These are phyloP conservation scores for Tylopilus balloui DNA, from an alignment of 768 basidiomycete genomes.

Conservation along the genomic window DNA sequence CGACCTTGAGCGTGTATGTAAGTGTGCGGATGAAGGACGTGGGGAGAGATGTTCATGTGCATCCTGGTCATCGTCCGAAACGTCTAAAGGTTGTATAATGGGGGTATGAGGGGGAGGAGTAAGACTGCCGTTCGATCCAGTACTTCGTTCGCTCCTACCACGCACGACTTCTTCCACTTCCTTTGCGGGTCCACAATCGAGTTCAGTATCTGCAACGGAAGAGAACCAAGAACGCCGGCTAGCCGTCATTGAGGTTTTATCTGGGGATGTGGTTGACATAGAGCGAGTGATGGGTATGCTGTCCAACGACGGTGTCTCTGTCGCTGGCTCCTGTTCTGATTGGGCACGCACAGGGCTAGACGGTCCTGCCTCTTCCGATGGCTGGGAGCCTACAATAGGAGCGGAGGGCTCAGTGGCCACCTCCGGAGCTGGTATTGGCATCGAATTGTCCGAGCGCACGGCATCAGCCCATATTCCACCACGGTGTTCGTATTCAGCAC, in stretches of 20 bases:
- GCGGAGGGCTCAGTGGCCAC: not conserved
- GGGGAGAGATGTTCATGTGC: constrained; percentile 20
- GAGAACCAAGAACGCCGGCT: constrained; percentile 59
- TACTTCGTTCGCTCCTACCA: constrained; percentile 24
- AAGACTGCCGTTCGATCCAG: constrained; percentile 37
- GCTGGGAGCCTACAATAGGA: constrained; percentile 24
- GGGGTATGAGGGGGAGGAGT: constrained; percentile 7
- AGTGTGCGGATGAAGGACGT: constrained; percentile 46
- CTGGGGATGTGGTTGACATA: constrained; percentile 18
- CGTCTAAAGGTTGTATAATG: constrained; percentile 4
- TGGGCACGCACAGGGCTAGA: constrained; percentile 20
- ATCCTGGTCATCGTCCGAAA: constrained; percentile 21
- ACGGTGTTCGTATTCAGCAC: constrained; percentile 52
- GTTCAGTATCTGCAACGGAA: constrained; percentile 38
- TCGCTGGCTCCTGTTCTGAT: constrained; percentile 28
- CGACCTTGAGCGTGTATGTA: constrained; percentile 29
- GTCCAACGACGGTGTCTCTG: constrained; percentile 25
- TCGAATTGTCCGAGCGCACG: constrained; percentile 38
- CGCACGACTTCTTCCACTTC: constrained; percentile 22
- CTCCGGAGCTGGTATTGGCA: constrained; percentile 11
- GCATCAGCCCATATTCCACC: constrained; percentile 92
- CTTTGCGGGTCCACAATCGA: constrained; percentile 17
- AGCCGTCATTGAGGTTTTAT: constrained; percentile 25
- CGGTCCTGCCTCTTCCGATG: constrained; percentile 34
- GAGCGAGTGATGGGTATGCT: constrained; percentile 21